Evolutionary conservation across 208 protist species (phyloP).

Genomic region (Wallacemonas sp.): DNA sequence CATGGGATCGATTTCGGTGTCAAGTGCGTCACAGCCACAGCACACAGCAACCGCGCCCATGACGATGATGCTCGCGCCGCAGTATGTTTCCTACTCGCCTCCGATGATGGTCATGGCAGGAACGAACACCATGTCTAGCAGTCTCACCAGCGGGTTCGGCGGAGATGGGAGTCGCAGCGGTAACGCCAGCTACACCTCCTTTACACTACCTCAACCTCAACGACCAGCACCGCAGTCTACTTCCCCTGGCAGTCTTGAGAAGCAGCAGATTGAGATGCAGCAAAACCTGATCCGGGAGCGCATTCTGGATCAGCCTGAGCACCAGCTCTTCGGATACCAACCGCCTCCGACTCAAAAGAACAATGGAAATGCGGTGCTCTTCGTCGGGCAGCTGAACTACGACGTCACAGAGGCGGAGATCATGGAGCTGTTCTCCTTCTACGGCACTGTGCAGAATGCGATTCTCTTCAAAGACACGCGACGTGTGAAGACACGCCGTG

Average conservation of each 20-base stretch:
- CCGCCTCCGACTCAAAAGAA: constrained; percentile 17
- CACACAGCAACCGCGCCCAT: not conserved
- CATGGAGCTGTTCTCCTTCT: constrained; percentile 18
- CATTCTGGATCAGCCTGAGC: not conserved
- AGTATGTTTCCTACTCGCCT: not conserved
- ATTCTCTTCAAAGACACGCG: constrained; percentile 34
- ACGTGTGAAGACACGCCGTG: not conserved
- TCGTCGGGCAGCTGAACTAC: constrained; percentile 24
- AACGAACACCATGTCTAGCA: too few species aligned
- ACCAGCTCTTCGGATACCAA: constrained; percentile 2
- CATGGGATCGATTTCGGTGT: too few species aligned
- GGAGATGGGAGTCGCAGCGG: not conserved
- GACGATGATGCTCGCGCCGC: not conserved
- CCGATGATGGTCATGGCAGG: constrained; percentile 7
- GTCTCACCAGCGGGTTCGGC: not conserved
- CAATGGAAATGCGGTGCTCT: constrained; percentile 26
- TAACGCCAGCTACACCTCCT: too few species aligned
- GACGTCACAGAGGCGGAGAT: constrained; percentile 20
- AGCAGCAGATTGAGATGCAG: constrained; percentile 2
- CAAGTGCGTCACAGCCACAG: not conserved
- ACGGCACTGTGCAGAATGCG: constrained; percentile 35
- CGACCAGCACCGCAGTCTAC: not conserved
- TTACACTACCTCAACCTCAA: too few species aligned
- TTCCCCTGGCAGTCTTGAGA: not conserved
- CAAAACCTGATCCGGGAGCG: constrained; percentile 1